Percentiles rank a stretch among this genome's conserved stretches.
Evolutionary conservation across 495 filamentous ascomycete genomes (phyloP).

Genomic region (Lepidopterella palustris): DNA sequence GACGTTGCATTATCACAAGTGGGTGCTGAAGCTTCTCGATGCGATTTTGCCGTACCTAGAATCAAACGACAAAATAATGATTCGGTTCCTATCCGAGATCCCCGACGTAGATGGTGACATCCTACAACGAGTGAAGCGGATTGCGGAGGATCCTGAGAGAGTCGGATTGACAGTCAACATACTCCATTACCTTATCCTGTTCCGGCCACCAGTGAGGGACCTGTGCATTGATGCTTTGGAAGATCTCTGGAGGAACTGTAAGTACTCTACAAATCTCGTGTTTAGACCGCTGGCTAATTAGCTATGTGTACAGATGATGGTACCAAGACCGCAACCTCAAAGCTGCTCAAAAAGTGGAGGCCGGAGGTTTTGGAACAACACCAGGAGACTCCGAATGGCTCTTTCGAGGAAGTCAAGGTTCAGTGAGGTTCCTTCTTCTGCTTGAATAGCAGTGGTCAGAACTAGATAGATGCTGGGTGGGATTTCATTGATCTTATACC

Average conservation of each 20-base stretch:
- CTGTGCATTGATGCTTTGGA: conserved; percentile 75
- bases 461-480: too few relatives aligned
- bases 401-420: not conserved
- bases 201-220: conserved; percentile 74
- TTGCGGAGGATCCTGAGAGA: conserved; percentile 84
- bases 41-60: conserved; percentile 84
- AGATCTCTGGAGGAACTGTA: conserved; percentile 79
- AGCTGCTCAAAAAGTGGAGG: conserved; percentile 45
- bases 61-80: conserved; percentile 76
- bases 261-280: conserved; percentile 32
- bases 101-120: conserved; percentile 67
- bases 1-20: conserved; percentile 65
- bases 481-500: not conserved
- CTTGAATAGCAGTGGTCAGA: not conserved
- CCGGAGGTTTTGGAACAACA: conserved; percentile 40
- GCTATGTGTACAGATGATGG: conserved; percentile 39
- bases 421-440: not conserved
- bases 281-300: conserved; percentile 5
- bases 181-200: conserved; percentile 70
- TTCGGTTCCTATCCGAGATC: conserved; percentile 85
- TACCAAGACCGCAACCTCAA: conserved; percentile 39
- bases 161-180: conserved; percentile 48
- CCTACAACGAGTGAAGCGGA: conserved; percentile 64
- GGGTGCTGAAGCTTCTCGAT: conserved; percentile 73
- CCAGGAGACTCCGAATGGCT: conserved; percentile 8